Conservation (phyloP, 2,329 filamentous ascomycete genomes). For the Verticillium tricorpus region DNA sequence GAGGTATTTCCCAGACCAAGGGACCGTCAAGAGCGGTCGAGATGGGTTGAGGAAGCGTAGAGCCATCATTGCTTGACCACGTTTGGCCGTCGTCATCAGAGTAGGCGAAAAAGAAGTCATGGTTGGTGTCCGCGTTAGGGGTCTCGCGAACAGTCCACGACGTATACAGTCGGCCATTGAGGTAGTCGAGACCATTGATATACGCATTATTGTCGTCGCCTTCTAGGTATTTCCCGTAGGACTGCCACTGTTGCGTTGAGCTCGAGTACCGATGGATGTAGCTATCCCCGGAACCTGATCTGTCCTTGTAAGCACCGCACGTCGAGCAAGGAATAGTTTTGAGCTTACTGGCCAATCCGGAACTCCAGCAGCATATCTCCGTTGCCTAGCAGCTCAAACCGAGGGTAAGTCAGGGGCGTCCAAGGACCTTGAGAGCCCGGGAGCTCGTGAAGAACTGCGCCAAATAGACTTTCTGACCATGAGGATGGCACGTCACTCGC, state of each 20-base stretch:
- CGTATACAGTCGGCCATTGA: conserved; percentile 9
- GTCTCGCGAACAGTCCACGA: conserved; percentile 16
- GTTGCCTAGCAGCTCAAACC: conserved; percentile 10
- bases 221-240: conserved; percentile 12
- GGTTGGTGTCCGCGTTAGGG: conserved; percentile 14
- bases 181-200: conserved; percentile 13
- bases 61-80: conserved; percentile 12
- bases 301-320: neutral
- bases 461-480: conserved; percentile 13
- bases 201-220: conserved; percentile 15
- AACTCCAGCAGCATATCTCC: conserved; percentile 15
- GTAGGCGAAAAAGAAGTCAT: conserved; percentile 14
- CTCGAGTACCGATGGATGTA: conserved; percentile 14
- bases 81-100: conserved; percentile 11
- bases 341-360: conserved; percentile 10
- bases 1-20: conserved; percentile 10
- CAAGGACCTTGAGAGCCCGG: conserved; percentile 11
- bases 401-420: conserved; percentile 15
- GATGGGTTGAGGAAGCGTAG: conserved; percentile 2
- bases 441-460: conserved; percentile 8
- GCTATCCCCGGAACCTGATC: conserved; percentile 13
- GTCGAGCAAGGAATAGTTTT: neutral
- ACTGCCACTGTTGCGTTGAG: conserved; percentile 8
- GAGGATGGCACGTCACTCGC: conserved; percentile 4
- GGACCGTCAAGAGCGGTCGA: neutral